A percentile compares a stretch with the other conserved stretches of the same genome.
Conservation (phyloP, 169 alveolate species). For the Plasmodium gonderi region DNA sequence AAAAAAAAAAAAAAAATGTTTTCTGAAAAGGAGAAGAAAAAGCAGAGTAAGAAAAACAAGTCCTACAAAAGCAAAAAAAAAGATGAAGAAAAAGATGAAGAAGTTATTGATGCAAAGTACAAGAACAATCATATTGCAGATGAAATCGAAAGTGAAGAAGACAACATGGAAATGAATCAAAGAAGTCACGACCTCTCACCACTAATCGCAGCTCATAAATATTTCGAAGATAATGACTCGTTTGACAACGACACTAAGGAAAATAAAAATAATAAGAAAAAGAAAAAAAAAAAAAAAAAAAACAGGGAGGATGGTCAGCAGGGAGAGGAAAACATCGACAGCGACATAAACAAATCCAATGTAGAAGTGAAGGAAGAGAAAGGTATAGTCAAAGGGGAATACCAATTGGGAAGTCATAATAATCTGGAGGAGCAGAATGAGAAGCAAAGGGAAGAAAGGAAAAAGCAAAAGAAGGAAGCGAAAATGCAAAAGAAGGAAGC, state of each 20-base stretch:
- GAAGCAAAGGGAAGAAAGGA: not conserved
- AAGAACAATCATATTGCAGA: not conserved
- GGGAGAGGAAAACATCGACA: not conserved
- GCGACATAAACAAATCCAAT: not conserved
- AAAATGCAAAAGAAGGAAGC: not conserved
- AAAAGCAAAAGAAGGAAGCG: not conserved
- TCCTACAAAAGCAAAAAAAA: not conserved
- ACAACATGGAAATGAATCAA: not conserved
- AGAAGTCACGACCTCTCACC: not conserved
- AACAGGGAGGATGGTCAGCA: not conserved
- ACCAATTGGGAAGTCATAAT: not conserved
- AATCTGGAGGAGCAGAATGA: not conserved
- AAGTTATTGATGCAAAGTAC: not conserved
- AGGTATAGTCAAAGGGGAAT: not conserved
- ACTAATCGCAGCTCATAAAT: slow-evolving; percentile 7
- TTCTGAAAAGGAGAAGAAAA: slow-evolving; percentile 14
- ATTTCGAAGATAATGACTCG: not conserved
- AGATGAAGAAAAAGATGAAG: not conserved
- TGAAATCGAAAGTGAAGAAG: not conserved
- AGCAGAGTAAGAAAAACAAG: not conserved
- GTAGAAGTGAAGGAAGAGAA: not conserved
- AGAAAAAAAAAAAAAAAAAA: not conserved
- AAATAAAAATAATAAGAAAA: slow-evolving; percentile 8
- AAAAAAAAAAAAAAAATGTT: not conserved
- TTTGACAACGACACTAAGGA: not conserved